A percentile compares a stretch with the other conserved stretches of the same genome.
Conservation (phyloP, 2,329 filamentous ascomycete genomes). For the Nannizziopsis barbatae region DNA sequence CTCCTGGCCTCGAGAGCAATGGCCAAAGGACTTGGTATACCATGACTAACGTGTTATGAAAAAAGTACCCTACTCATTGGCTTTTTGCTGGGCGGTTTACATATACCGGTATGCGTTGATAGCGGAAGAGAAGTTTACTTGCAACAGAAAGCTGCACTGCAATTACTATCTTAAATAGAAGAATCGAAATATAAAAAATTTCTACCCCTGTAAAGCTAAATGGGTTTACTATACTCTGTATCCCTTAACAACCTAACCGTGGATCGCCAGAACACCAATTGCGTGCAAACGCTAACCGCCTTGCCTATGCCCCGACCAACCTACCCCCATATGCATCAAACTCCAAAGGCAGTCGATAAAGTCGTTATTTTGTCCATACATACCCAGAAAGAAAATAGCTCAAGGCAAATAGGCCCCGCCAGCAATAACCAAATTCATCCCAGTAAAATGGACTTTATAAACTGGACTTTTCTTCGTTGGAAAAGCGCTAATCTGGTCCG, state of each 20-base stretch:
- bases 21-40: slow-evolving; percentile 24
- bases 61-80: no score
- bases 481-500: slow-evolving; percentile 90
- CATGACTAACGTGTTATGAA: not conserved
- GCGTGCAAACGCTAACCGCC: not conserved
- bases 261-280: not conserved
- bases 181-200: no score
- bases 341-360: not conserved
- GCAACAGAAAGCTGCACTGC: no score
- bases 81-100: no score
- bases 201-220: not conserved
- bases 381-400: slow-evolving; percentile 9
- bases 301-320: slow-evolving; percentile 2
- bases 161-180: no score
- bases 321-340: not conserved
- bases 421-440: slow-evolving; percentile 87
- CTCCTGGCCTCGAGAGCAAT: slow-evolving; percentile 40
- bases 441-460: slow-evolving; percentile 82
- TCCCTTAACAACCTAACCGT: no score
- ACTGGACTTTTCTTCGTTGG: slow-evolving; percentile 94
- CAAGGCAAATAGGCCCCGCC: slow-evolving; percentile 57
- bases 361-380: no score
- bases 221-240: no score
- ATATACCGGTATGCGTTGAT: no score
- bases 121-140: no score